Base-by-base conservation (phyloP, 768 basidiomycete genomes). In the Lentinus tigrinus region DNA sequence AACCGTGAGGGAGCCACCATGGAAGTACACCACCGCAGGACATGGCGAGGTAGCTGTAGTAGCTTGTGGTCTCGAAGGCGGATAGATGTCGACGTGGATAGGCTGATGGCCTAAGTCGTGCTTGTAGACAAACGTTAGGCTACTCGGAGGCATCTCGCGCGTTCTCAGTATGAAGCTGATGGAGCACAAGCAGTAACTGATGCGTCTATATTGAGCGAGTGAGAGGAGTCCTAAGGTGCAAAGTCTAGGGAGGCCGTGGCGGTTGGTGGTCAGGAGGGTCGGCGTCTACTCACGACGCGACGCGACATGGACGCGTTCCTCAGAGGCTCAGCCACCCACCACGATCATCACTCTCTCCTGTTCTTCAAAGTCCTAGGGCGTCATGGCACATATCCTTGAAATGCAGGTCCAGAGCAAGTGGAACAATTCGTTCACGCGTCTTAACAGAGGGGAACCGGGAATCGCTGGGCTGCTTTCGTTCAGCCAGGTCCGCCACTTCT, bases 1-100 rank as follows among this genome's bases (percentile, higher is more conserved):
- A 16, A 81, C 84, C 0, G 82, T 79, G 31, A 89, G 69, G 8
- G 85, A 85, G 3, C 87, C 87, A 7, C 83, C 78, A 53, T 78
- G 78, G 47, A 78, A 78, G 62, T 73, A 78, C 3, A 78, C 64
- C 7, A 79, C 49, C 21, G 68, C 62, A 6, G 77, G 75, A 1
- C 65, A n/a, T 2, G 17, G 16, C 23, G 38, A 13, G 4, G 63
- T 47, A 2, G 21, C 42, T 36, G 17, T 19, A 17, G 4, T 16
- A 11, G 11, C 28, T 16, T 24, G 3, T 21, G 78, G n/a, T 28
- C 52, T 31, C 38, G 56, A 16, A 7, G 69, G 67, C 9, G 61
- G 67, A 58, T 78, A 76, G 24, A 79, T 59, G 55, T 79, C 74
- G 17, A 78, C 56, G 36, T 61, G 51, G 44, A 76, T 61, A 1